A percentile compares a stretch with the other conserved stretches of the same genome.
Evolutionary conservation across 768 basidiomycete species (phyloP).

Genomic region (Suillus weaverae): DNA sequence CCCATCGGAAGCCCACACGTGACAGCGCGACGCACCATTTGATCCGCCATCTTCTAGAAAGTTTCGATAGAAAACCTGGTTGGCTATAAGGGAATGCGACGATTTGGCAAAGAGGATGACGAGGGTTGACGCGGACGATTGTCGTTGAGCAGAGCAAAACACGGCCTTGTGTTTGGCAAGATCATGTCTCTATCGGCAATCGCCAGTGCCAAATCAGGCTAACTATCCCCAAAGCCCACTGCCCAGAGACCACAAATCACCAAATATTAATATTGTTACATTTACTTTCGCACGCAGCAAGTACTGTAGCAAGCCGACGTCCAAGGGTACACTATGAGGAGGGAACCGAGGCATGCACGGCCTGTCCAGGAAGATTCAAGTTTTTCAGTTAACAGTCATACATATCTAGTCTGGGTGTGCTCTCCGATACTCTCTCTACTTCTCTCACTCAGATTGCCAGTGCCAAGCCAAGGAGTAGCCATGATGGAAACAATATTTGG

Average conservation of each 20-base stretch:
- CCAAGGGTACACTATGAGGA: too few relatives aligned
- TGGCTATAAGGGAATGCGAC: not conserved
- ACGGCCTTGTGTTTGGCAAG: conserved; percentile 8
- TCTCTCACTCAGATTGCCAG: too few relatives aligned
- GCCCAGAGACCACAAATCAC: not conserved
- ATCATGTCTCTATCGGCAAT: conserved; percentile 31
- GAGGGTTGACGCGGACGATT: not conserved
- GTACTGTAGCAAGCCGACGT: not conserved
- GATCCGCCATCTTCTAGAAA: conserved; percentile 51
- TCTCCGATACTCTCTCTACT: not conserved
- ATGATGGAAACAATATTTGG: too few relatives aligned
- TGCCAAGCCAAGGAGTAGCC: too few relatives aligned
- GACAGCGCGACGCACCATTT: conserved; percentile 44
- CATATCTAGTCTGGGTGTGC: not conserved
- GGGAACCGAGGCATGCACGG: not conserved
- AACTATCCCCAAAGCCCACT: conserved; percentile 9
- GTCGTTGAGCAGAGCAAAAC: conserved; percentile 13
- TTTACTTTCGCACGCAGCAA: not conserved
- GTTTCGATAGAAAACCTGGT: not conserved
- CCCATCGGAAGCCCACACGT: conserved; percentile 16
- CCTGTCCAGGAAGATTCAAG: not conserved
- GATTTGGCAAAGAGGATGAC: conserved; percentile 9
- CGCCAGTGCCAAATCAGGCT: conserved; percentile 29
- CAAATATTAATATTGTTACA: not conserved
- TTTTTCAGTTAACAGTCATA: not conserved